Evolutionary conservation across 495 filamentous ascomycete species (phyloP), one percentile per base, ranked within the genome.

Genomic region (Oidiodendron maius): DNA sequence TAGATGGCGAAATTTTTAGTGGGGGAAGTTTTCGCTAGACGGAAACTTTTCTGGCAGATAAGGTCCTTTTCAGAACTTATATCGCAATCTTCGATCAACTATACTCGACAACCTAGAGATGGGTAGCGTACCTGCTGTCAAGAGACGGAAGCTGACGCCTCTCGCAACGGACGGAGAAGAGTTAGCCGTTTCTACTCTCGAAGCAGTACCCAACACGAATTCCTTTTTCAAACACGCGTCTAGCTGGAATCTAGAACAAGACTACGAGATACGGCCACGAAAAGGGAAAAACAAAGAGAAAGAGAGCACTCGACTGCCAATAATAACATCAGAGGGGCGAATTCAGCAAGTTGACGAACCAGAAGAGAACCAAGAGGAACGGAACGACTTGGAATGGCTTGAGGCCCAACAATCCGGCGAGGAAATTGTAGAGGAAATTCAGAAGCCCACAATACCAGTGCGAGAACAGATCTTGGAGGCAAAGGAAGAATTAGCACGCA

Each of bases 211-310:
- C 39, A 34, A 61, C 49, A 44, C 61, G 44, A 58, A 53, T 54
- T 37, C 48, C 46, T 61, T 61, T 42, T 57, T 60, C 52, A 52
- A 56, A 30, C 56, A 58, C 22, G 59, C 56, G 3, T 52, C 59
- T n/a, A 63, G 64, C 61, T 96, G 93, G 93, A 77, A 95, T 61
- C 74, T 95, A 39, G 93, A 98, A 66, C 84, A 96, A 56, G 80
- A 84, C 58, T 98, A 97, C 72, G 91, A 95, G 66, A 75, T 76
- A 34, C 79, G 77, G 53, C 82, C 85, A 21, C 75, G 89, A 52
- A 90, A 93, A 59, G 62, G 74, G 44, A 80, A 77, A 63, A 82
- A 78, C 60, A 85, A 89, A 58, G 73, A 80, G 35, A 81, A 82
- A 52, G 84, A 89, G 52, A 81, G 59, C 53, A 87, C 80, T 20